phyloP scores from a whole-genome alignment of 2,329 filamentous ascomycete species.

The Botrytis byssoidea region DNA sequence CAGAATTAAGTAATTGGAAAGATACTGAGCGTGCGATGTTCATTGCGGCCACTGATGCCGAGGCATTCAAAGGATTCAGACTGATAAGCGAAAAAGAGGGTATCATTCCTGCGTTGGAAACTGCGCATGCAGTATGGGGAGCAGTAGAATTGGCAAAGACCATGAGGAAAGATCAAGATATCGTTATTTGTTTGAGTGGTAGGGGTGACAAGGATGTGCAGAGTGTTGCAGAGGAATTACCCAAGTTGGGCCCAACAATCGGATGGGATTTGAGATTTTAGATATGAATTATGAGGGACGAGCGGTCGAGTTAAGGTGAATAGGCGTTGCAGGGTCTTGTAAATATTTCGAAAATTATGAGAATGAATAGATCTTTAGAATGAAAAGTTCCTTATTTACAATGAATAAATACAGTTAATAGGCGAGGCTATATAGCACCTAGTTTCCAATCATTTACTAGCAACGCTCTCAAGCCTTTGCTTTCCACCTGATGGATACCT shows the following conservation, averaged over 20 bases:
- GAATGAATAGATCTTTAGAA: not conserved
- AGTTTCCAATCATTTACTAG: conserved; percentile 13
- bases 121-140: conserved; percentile 87
- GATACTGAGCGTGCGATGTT: conserved; percentile 83
- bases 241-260: conserved; percentile 83
- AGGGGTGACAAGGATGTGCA: conserved; percentile 98
- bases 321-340: conserved; percentile 3
- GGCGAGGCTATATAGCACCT: not conserved
- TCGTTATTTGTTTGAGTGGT: conserved; percentile 92
- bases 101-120: conserved; percentile 94
- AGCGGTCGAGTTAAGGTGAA: not conserved
- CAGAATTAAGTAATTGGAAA: conserved; percentile 91
- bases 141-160: conserved; percentile 89
- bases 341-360: not conserved
- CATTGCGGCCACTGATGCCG: conserved; percentile 84
- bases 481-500: conserved; percentile 16
- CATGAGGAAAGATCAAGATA: conserved; percentile 81
- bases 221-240: conserved; percentile 92
- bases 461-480: conserved; percentile 22
- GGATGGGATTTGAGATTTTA: conserved; percentile 68
- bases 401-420: not conserved
- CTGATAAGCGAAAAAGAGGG: conserved; percentile 85
- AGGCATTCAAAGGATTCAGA: conserved; percentile 86
- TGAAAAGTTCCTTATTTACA: not conserved
- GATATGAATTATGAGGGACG: conserved; percentile 1